These are phyloP conservation scores for Thalia dealbata DNA, from an alignment of 176 grass and related monocot genomes.

Conservation along the genomic window DNA sequence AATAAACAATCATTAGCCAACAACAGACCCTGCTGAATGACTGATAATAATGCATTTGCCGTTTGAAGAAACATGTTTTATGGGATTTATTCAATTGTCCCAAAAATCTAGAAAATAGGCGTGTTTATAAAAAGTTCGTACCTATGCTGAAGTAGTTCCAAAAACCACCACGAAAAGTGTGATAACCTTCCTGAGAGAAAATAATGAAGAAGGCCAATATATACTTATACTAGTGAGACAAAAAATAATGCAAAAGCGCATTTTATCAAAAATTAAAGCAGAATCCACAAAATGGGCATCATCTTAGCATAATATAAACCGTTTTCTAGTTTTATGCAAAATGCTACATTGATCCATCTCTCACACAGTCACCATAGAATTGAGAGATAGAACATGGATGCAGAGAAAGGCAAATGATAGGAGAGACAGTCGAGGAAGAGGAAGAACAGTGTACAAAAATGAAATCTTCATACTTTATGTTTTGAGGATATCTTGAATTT, in stretches of 20 bases:
- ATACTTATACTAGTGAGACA: slow-evolving; percentile 5
- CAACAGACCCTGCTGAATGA: not conserved
- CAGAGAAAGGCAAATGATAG: no score
- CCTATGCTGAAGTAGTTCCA: slow-evolving; percentile 99
- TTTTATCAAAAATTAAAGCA: not conserved
- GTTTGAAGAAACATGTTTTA: not conserved
- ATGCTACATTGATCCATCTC: no score
- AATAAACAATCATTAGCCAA: not conserved
- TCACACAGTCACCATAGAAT: no score
- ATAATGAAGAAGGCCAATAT: slow-evolving; percentile 19
- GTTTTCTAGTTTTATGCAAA: no score
- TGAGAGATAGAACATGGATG: no score
- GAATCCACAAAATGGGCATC: not conserved
- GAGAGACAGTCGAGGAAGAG: no score
- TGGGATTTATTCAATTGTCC: not conserved
- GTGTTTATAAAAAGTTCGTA: slow-evolving; percentile 16
- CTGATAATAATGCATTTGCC: not conserved
- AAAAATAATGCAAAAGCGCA: not conserved
- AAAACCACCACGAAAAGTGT: slow-evolving; percentile 85
- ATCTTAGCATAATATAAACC: not conserved
- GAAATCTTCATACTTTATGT: no score
- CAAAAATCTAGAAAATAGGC: slow-evolving; percentile 1
- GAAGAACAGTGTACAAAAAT: no score
- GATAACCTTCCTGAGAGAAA: slow-evolving; percentile 64
- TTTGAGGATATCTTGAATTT: no score